These are phyloP conservation scores for Ceratonia siliqua DNA, from an alignment of 306 rosid genomes.

Conservation along the genomic window DNA sequence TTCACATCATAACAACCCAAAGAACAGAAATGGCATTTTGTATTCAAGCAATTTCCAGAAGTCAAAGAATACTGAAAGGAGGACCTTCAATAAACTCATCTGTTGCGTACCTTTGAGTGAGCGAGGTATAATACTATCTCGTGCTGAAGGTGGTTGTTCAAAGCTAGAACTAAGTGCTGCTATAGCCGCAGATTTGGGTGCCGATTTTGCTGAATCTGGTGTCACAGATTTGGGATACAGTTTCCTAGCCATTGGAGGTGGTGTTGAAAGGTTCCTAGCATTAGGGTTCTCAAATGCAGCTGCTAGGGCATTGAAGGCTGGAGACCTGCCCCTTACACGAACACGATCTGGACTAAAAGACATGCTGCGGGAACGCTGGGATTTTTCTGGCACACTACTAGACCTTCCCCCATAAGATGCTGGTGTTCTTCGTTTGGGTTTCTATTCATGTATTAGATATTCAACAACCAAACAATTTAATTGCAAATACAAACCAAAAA, in stretches of 20 bases:
- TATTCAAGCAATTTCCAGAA: constrained; percentile 6
- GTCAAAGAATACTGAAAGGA: neutral
- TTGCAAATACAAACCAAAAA: constrained; percentile 3
- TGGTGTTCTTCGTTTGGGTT: constrained; percentile 79
- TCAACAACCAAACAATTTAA: constrained; percentile 25
- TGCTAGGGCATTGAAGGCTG: constrained; percentile 90
- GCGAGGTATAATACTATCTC: constrained; percentile 68
- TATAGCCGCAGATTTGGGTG: constrained; percentile 66
- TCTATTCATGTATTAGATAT: constrained; percentile 48
- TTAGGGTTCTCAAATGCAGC: constrained; percentile 78
- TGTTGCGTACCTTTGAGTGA: constrained; percentile 63
- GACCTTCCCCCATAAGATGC: constrained; percentile 85
- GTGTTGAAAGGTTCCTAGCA: constrained; percentile 84
- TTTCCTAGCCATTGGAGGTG: constrained; percentile 78
- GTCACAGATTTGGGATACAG: constrained; percentile 79
- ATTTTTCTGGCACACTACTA: constrained; percentile 78
- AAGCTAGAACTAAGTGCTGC: constrained; percentile 67
- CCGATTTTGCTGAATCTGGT: constrained; percentile 62
- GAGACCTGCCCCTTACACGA: constrained; percentile 95
- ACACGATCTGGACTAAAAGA: constrained; percentile 91
- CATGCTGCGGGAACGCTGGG: constrained; percentile 93
- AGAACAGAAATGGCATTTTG: constrained; percentile 15
- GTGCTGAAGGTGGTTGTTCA: constrained; percentile 65
- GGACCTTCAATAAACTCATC: constrained; percentile 10
- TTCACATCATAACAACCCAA: constrained; percentile 40